Percentiles rank a stretch among this genome's conserved stretches.
Evolutionary conservation across 2,329 filamentous ascomycete genomes (phyloP).

Genomic region (Botrytis pseudocinerea): DNA sequence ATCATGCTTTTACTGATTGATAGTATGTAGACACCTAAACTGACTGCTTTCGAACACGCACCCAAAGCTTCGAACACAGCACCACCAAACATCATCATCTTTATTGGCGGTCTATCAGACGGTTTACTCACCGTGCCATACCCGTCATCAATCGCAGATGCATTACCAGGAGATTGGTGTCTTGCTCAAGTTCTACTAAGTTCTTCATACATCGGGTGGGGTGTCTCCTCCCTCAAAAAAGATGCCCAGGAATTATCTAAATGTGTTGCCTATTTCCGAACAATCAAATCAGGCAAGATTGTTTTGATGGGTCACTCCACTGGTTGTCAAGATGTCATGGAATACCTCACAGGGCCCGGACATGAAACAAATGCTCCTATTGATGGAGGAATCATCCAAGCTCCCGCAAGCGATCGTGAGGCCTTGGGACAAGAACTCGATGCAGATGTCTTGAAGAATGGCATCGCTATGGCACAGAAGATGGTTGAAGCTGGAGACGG

Average conservation of each 20-base stretch:
- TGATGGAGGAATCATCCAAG: slow-evolving; percentile 66
- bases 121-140: slow-evolving; percentile 53
- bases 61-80: slow-evolving; percentile 26
- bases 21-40: slow-evolving; percentile 31
- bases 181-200: slow-evolving; percentile 50
- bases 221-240: slow-evolving; percentile 47
- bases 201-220: slow-evolving; percentile 45
- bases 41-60: slow-evolving; percentile 42
- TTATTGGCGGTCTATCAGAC: slow-evolving; percentile 56
- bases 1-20: slow-evolving; percentile 11
- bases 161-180: slow-evolving; percentile 45
- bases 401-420: slow-evolving; percentile 64
- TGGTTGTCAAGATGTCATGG: slow-evolving; percentile 67
- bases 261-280: slow-evolving; percentile 51
- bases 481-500: slow-evolving; percentile 47
- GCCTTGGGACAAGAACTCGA: slow-evolving; percentile 46
- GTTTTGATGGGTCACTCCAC: slow-evolving; percentile 70
- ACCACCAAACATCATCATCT: slow-evolving; percentile 50
- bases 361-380: slow-evolving; percentile 46
- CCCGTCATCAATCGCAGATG: slow-evolving; percentile 43
- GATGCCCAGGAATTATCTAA: slow-evolving; percentile 52
- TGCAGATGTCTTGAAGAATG: slow-evolving; percentile 40
- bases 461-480: slow-evolving; percentile 44
- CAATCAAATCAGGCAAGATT: slow-evolving; percentile 51
- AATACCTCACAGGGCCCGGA: slow-evolving; percentile 53